Percentiles rank a stretch among this genome's conserved stretches.
phyloP scores from a whole-genome alignment of 192 early-diverging fungal genomes.

The Coemansia reversa region DNA sequence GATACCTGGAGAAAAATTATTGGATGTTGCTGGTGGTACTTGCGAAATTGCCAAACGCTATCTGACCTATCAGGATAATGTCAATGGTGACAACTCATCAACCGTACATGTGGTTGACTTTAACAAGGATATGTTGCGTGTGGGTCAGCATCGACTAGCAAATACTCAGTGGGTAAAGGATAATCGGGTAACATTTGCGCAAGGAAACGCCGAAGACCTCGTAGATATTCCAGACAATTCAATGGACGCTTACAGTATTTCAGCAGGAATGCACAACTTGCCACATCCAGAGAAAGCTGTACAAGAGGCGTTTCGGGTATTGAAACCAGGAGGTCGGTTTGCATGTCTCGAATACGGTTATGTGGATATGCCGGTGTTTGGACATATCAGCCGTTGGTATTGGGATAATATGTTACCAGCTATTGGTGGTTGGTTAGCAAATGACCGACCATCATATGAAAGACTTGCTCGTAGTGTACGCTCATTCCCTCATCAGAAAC shows the following conservation, averaged over 20 bases:
- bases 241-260: slow-evolving; percentile 91
- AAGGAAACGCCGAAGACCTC: slow-evolving; percentile 85
- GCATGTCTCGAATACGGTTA: slow-evolving; percentile 88
- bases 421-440: slow-evolving; percentile 72
- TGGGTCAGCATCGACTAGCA: slow-evolving; percentile 70
- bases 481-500: slow-evolving; percentile 80
- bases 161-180: slow-evolving; percentile 41
- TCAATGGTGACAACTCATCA: slow-evolving; percentile 59
- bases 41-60: slow-evolving; percentile 94
- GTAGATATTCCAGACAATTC: slow-evolving; percentile 68
- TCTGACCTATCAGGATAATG: slow-evolving; percentile 71
- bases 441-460: slow-evolving; percentile 85
- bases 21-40: slow-evolving; percentile 97
- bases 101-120: slow-evolving; percentile 90
- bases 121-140: slow-evolving; percentile 89
- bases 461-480: slow-evolving; percentile 88
- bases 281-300: slow-evolving; percentile 85
- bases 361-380: slow-evolving; percentile 79
- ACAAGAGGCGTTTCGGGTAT: slow-evolving; percentile 82
- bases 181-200: slow-evolving; percentile 66
- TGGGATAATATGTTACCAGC: slow-evolving; percentile 86
- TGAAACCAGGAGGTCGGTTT: slow-evolving; percentile 91
- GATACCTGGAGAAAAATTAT: slow-evolving; percentile 68
- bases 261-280: slow-evolving; percentile 96
- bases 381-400: slow-evolving; percentile 76